Conservation (phyloP, 306 rosid species). For the Fagus crenata region DNA sequence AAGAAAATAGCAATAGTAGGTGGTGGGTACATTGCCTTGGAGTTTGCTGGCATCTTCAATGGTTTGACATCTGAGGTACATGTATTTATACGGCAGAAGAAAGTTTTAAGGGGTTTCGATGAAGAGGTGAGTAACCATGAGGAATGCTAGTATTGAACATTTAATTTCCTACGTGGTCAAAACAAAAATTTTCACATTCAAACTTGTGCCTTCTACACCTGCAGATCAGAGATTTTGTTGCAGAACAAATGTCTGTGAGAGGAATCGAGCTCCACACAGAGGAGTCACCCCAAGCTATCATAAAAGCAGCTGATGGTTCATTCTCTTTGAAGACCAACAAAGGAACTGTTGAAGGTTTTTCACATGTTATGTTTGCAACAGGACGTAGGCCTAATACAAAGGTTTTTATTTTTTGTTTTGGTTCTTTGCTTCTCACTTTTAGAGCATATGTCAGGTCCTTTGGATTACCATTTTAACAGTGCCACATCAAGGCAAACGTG, state of each 20-base stretch:
- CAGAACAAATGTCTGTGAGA: conserved; percentile 83
- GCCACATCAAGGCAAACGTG: neutral
- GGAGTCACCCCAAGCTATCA: conserved; percentile 79
- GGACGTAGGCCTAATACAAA: conserved; percentile 91
- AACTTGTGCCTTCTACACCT: conserved; percentile 32
- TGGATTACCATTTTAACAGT: neutral
- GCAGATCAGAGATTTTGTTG: conserved; percentile 84
- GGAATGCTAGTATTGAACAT: conserved; percentile 8
- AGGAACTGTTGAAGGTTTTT: conserved; percentile 81
- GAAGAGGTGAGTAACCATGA: conserved; percentile 69
- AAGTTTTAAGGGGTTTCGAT: conserved; percentile 92
- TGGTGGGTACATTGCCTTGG: conserved; percentile 96
- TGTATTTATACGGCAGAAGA: conserved; percentile 81
- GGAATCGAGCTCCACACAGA: conserved; percentile 83
- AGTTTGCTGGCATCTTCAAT: conserved; percentile 95
- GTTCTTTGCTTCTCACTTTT: neutral
- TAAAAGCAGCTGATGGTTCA: conserved; percentile 74
- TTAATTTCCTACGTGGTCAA: conserved; percentile 1
- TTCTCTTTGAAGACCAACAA: conserved; percentile 86
- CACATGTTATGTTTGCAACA: conserved; percentile 95
- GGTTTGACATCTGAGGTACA: conserved; percentile 79
- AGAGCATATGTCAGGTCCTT: neutral
- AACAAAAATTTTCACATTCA: conserved; percentile 17
- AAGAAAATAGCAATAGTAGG: conserved; percentile 93
- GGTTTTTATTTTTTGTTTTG: conserved; percentile 39